Evolutionary conservation across 83 land plant genomes (phyloP), one percentile per base, ranked within the genome.

Genomic region (Picea abies): DNA sequence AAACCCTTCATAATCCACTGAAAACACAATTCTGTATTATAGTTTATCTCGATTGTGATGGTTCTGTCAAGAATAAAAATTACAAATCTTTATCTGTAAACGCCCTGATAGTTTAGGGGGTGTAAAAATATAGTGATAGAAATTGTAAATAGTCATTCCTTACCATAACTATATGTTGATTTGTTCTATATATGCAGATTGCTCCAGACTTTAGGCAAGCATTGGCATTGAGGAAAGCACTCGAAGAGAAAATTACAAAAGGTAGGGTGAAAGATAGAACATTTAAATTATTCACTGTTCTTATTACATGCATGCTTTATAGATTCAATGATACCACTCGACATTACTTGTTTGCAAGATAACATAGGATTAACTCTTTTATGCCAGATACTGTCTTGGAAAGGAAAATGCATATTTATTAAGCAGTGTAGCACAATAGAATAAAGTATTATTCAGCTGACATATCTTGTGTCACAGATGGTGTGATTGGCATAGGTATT

Each of bases 201-300:
- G 84, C 92, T 29, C 99, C 99, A 5, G 93, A 93, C 73, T 94
- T 92, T 83, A 90, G 96, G 78, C 98, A 96, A 82, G 99, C 96
- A n/a, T 15, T 87, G 79, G 65, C 85, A n/a, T 85, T 96, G 47
- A 89, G 85, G 87, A 93, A 90, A 85, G 78, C 88, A 79, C 82
- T 96, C 60, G 99, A 96, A 86, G 96, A 96, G 77, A 86, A 84
- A 81, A 93, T 96, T 72, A 89, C 96, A 14, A 96, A 90, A 91
- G 98, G 97, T 96, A 63, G 79, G 71, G 4, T 77, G 61, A 58
- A 22, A 58, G 35, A 29, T 56, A 6, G 16, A 77, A 56, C 52
- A 32, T 11, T 49, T 58, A 77, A 32, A 77, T 49, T 23, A 56
- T 65, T 26, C 56, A 44, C 20, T 20, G 35, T 22, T 49, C 76